Conservation (phyloP, 2,329 filamentous ascomycete genomes). For the Colletotrichum liriopes region DNA sequence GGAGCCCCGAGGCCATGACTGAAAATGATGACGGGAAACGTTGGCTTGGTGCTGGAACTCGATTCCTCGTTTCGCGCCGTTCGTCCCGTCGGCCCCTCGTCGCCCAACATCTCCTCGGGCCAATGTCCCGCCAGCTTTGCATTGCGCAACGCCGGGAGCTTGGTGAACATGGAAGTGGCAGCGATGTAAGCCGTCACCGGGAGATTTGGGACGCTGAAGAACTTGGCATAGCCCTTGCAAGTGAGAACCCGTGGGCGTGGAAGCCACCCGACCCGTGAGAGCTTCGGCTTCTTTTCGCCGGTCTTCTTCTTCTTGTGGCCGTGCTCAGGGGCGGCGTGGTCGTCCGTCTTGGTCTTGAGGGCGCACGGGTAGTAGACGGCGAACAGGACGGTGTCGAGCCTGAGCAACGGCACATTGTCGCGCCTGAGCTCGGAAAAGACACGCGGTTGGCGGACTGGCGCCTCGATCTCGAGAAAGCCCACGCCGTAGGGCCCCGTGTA, state of each 20-base stretch:
- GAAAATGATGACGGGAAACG: constrained; percentile 76
- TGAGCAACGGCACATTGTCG: constrained; percentile 56
- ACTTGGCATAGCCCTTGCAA: constrained; percentile 75
- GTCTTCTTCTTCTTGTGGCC: neutral
- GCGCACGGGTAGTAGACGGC: constrained; percentile 77
- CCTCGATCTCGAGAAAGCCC: constrained; percentile 77
- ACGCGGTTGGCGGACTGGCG: constrained; percentile 64
- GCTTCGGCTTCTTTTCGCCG: constrained; percentile 52
- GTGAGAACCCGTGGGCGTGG: constrained; percentile 70
- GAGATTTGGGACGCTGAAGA: constrained; percentile 66
- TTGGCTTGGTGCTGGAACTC: constrained; percentile 54
- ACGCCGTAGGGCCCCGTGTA: constrained; percentile 79
- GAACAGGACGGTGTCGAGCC: constrained; percentile 72
- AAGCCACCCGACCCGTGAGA: constrained; percentile 74
- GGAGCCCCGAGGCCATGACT: constrained; percentile 78
- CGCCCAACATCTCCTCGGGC: constrained; percentile 58
- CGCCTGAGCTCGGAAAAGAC: constrained; percentile 59
- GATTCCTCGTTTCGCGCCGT: constrained; percentile 48
- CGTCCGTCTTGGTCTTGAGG: constrained; percentile 53
- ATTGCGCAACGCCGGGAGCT: constrained; percentile 76
- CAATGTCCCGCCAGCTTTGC: constrained; percentile 70
- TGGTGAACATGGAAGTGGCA: constrained; percentile 74
- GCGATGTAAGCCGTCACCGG: constrained; percentile 69
- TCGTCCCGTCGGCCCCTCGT: constrained; percentile 54
- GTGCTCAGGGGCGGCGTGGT: constrained; percentile 6